Evolutionary conservation across 441 rosid genomes (phyloP).

Genomic region (Brassica balearica): DNA sequence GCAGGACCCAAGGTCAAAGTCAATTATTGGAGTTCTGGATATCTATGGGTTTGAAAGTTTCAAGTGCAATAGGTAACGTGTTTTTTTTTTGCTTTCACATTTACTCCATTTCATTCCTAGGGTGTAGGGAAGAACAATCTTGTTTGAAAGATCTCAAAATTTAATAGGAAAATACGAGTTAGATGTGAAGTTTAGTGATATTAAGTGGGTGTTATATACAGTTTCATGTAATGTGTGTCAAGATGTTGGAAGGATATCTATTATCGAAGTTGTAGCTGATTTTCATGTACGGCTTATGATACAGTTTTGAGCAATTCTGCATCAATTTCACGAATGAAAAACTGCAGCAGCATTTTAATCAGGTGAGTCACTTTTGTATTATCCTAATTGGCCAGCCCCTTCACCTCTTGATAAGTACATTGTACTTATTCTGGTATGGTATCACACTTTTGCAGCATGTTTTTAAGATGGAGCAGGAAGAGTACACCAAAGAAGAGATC

Average conservation of each 20-base stretch:
- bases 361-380: constrained; percentile 48
- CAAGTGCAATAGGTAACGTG: constrained; percentile 80
- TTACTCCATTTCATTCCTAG: constrained; percentile 29
- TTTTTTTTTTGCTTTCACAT: constrained; percentile 24
- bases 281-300: constrained; percentile 27
- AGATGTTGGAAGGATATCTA: constrained; percentile 28
- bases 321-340: constrained; percentile 77
- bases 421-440: constrained; percentile 30
- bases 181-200: constrained; percentile 2
- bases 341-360: constrained; percentile 84
- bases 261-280: constrained; percentile 19
- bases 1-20: constrained; percentile 97
- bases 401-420: constrained; percentile 34
- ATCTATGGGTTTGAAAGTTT: constrained; percentile 99
- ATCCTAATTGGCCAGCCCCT: background rate
- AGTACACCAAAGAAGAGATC: constrained; percentile 74
- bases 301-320: constrained; percentile 47
- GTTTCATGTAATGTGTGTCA: constrained; percentile 18
- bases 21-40: constrained; percentile 96
- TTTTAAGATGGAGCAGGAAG: constrained; percentile 87
- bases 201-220: constrained; percentile 19
- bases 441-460: constrained; percentile 64
- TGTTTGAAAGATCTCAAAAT: too few relatives aligned
- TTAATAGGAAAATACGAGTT: background rate
- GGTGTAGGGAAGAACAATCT: background rate